Evolutionary conservation across 129 eudicot genomes (phyloP).

Genomic region (Apium graveolens): DNA sequence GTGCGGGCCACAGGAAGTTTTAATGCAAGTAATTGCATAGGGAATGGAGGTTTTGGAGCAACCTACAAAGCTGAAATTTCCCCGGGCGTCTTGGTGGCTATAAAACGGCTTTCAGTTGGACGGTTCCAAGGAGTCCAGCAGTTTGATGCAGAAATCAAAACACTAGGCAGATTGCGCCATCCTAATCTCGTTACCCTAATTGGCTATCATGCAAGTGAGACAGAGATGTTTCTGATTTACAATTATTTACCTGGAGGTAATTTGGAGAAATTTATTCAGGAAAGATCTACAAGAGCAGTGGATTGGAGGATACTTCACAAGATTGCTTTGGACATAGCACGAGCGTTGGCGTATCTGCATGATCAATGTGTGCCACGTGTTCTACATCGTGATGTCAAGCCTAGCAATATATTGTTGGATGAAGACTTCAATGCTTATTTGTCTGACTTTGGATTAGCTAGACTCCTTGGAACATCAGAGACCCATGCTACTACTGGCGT

Average conservation of each 20-base stretch:
- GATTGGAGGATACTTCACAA: slow-evolving; percentile 84
- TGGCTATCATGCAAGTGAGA: slow-evolving; percentile 85
- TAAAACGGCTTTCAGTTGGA: slow-evolving; percentile 71
- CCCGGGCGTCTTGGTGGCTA: slow-evolving; percentile 69
- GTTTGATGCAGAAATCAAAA: slow-evolving; percentile 79
- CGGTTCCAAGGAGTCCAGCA: slow-evolving; percentile 89
- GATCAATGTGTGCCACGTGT: slow-evolving; percentile 94
- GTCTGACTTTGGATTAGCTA: slow-evolving; percentile 77
- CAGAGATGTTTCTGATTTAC: slow-evolving; percentile 85
- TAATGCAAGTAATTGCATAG: slow-evolving; percentile 84
- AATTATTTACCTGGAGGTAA: slow-evolving; percentile 84
- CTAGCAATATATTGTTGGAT: slow-evolving; percentile 77
- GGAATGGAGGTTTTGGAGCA: slow-evolving; percentile 93
- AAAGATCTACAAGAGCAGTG: slow-evolving; percentile 61
- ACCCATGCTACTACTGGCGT: slow-evolving; percentile 91
- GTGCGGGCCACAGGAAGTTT: slow-evolving; percentile 70
- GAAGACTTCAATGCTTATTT: slow-evolving; percentile 73
- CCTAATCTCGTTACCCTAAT: slow-evolving; percentile 78
- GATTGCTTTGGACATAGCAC: slow-evolving; percentile 75
- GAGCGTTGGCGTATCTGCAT: slow-evolving; percentile 83
- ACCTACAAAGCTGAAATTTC: slow-evolving; percentile 85
- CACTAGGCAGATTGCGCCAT: slow-evolving; percentile 79
- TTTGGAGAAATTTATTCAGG: slow-evolving; percentile 78
- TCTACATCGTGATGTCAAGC: slow-evolving; percentile 88
- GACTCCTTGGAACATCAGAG: slow-evolving; percentile 70